Percentiles rank a stretch among this genome's conserved stretches.
Evolutionary conservation across 805 yeast genomes (phyloP).

Genomic region (Osmozyma mogii): DNA sequence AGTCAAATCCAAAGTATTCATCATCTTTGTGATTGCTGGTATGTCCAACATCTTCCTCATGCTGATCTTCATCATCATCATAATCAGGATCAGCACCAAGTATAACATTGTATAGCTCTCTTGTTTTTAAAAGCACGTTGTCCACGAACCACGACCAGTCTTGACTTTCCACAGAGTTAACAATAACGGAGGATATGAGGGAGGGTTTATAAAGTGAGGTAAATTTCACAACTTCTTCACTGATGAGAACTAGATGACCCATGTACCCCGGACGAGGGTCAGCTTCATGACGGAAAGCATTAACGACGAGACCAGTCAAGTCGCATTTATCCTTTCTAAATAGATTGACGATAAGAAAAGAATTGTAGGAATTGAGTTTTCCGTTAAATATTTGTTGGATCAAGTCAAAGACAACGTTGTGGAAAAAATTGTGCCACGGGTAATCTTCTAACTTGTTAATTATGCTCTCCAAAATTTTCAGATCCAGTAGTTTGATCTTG

Average conservation of each 20-base stretch:
- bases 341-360: conserved; percentile 30
- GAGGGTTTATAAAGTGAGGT: conserved; percentile 54
- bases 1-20: conserved; percentile 19
- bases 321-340: conserved; percentile 17
- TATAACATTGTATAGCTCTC: conserved; percentile 50
- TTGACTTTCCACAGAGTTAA: conserved; percentile 43
- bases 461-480: conserved; percentile 59
- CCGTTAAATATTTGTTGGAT: conserved; percentile 94
- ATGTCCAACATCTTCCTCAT: conserved; percentile 3
- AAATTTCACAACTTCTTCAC: conserved; percentile 94
- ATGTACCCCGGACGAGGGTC: conserved; percentile 81
- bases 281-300: conserved; percentile 38
- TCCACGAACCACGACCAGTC: conserved; percentile 45
- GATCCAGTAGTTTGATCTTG: conserved; percentile 76
- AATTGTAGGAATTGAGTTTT: conserved; percentile 81
- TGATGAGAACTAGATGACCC: conserved; percentile 92
- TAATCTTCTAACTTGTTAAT: conserved; percentile 67
- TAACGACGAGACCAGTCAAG: conserved; percentile 31
- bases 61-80: conserved; percentile 4
- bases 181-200: conserved; percentile 48
- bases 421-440: conserved; percentile 97
- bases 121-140: conserved; percentile 40
- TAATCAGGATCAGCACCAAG: conserved; percentile 36
- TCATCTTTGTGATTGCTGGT: conserved; percentile 4
- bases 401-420: conserved; percentile 93